phyloP scores from a whole-genome alignment of 257 asterid genomes.

The Lycium barbarum region DNA sequence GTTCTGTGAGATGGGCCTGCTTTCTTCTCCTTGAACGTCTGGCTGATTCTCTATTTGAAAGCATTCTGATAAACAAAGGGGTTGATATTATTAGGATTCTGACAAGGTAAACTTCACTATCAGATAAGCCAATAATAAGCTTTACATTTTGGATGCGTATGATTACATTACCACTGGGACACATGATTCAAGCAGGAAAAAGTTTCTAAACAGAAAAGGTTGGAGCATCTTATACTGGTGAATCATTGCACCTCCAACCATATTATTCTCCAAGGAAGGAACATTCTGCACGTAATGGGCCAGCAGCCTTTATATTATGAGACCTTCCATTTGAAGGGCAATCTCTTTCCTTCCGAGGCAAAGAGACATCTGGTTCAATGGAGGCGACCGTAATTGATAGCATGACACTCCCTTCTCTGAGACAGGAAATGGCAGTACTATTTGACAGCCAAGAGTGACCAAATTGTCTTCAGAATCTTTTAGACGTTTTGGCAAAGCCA shows the following conservation, averaged over 20 bases:
- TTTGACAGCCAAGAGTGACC: neutral
- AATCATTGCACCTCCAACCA: constrained; percentile 20
- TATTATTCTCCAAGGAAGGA: constrained; percentile 3
- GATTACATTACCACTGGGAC: neutral
- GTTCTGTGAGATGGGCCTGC: constrained; percentile 93
- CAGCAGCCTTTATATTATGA: constrained; percentile 22
- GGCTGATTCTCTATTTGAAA: constrained; percentile 98
- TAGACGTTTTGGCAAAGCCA: neutral
- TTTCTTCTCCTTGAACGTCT: constrained; percentile 97
- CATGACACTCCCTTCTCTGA: constrained; percentile 12
- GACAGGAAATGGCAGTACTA: constrained; percentile 5
- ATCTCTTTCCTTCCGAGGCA: neutral
- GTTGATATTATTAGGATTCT: neutral
- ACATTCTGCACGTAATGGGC: constrained; percentile 16
- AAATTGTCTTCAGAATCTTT: neutral
- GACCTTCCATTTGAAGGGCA: neutral
- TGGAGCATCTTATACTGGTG: constrained; percentile 15
- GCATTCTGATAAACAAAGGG: constrained; percentile 69
- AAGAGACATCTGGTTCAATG: constrained; percentile 1
- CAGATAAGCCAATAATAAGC: neutral
- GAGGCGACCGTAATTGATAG: constrained; percentile 11
- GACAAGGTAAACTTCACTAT: neutral
- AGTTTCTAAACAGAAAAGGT: neutral
- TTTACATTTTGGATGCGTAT: neutral
- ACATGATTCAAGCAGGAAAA: constrained; percentile 23